Base-by-base conservation (phyloP, 495 filamentous ascomycete species). In the Lasiosphaeria hispida region DNA sequence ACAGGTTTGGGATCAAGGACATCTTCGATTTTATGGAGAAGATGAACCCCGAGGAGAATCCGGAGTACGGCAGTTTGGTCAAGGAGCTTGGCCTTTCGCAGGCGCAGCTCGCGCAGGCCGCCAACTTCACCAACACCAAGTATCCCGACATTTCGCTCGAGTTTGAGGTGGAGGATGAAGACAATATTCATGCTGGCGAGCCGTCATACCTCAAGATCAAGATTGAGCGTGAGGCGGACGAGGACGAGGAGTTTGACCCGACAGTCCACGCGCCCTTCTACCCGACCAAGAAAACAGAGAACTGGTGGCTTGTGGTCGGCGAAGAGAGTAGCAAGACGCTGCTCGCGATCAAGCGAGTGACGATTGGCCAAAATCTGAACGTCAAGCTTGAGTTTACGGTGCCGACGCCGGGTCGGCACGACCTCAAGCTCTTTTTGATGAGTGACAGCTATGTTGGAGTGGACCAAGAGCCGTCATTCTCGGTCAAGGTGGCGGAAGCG, bases 11-110 rank as follows among this genome's bases (percentile, higher is more conserved):
- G 48, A 88, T 97, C 75, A 89, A 88, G 53, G 92, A 97, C 68
- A 89, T 99, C 59, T 90, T 94, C 62, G 92, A 97, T 66, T 97
- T 99, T 73, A 97, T 97, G 91, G 93, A 97, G 36, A 87, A 91
- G 42, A 99, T 99, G 94, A 91, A 96, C 67, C 90, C 93, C 4
- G 83, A 86, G 1, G 92, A 96, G 72, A 96, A 96, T 71, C 73
- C 87, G 39, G 80, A 93, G 50, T 93, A 95, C 69, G 76, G 78
- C 4, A 75, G 77, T 15, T 77, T 97, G 19, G 81, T 97, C 58
- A 87, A 89, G 73, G 80, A 83, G 13, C 79, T 97, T 13, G 85
- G 85, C 7, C 81, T 99, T 38, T 85, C 87, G 58, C 88, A 92
- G 72, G 79, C 83, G 59, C 92, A 97, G 68, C 78, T 99, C 48